Base-by-base conservation (phyloP, 257 asterid genomes). In the Ballota nigra region DNA sequence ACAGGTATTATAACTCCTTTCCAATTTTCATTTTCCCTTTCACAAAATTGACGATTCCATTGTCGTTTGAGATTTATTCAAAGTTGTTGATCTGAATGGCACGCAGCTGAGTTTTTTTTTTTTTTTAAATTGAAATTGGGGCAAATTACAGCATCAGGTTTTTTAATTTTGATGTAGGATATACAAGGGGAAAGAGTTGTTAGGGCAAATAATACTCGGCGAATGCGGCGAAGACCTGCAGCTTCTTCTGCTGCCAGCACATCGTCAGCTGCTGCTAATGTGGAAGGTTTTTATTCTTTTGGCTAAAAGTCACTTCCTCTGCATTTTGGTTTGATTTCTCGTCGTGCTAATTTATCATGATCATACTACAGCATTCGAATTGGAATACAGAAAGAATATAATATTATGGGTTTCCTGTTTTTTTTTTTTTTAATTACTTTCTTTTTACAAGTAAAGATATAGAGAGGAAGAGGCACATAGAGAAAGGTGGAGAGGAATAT, bases 211-310 rank as follows among this genome's bases (percentile, higher is more conserved):
- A 77, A 81, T 8, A 41, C 76, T 41, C 76, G 89, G 69, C 85
- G 96, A 29, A 88, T 94, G 87, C 96, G 96, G 78, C 87, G 98
- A 67, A 80, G 98, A 79, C 73, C 92, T 68, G 82, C 88, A 2
- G 91, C 87, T 76, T 81, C 95, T 74, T 77, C 96, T 75, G 85
- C 83, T 75, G 93, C 94, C 71, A 85, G 98, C 81, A 72, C 98
- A 61, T 92, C 98, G 23, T 80, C 90, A 8, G 87, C 97, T 28
- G 82, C 89, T 2, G 91, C 88, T 12, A 66, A 82, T 53, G 82
- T 69, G 40, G 94, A 92, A 82, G 98, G 98, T 92, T 57, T 40
- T 55, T 19, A 20, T 24, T 16, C 11, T 45, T 22, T 20, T 5
- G 24, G 59, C 38, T 18, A 38, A 34, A n/a, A 2, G 11, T 57